Percentiles rank a stretch among this genome's conserved stretches.
Conservation (phyloP, 495 filamentous ascomycete species). For the Neurospora cerealis region DNA sequence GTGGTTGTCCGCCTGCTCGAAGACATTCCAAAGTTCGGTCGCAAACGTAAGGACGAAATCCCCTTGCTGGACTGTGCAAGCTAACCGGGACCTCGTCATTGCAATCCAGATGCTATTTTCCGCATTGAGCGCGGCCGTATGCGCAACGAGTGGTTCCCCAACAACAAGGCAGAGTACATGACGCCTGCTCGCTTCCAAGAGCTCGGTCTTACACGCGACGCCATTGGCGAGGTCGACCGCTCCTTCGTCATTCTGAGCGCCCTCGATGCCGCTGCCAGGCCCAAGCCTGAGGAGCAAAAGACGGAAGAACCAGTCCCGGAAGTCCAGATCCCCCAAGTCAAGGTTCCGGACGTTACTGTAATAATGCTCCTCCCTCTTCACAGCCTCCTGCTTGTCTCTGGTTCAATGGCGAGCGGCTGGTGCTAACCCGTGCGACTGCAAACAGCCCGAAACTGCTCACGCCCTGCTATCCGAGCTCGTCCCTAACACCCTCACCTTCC, state of each 20-base stretch:
- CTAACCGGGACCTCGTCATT: neutral
- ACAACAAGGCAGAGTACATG: constrained; percentile 36
- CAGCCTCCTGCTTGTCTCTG: neutral
- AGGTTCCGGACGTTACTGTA: constrained; percentile 7
- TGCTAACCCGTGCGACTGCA: constrained; percentile 32
- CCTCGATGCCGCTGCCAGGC: constrained; percentile 1
- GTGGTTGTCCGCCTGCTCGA: constrained; percentile 50
- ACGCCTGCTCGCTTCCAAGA: constrained; percentile 29
- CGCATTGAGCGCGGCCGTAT: constrained; percentile 35
- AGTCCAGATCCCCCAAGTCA: neutral
- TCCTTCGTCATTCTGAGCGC: constrained; percentile 17
- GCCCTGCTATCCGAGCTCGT: constrained; percentile 86
- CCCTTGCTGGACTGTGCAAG: neutral
- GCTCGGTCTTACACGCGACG: constrained; percentile 27
- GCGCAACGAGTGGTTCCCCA: constrained; percentile 39
- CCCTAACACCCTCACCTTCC: constrained; percentile 81
- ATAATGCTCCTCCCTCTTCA: neutral
- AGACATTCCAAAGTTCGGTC: constrained; percentile 51
- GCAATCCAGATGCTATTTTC: constrained; percentile 30
- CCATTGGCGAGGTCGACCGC: constrained; percentile 33
- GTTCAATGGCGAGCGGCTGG: neutral
- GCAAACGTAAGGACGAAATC: constrained; percentile 35
- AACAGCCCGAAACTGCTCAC: constrained; percentile 50
- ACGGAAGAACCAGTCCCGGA: neutral
- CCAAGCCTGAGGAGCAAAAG: neutral